Conservation (phyloP, 768 basidiomycete genomes). For the Russula olivacea region DNA sequence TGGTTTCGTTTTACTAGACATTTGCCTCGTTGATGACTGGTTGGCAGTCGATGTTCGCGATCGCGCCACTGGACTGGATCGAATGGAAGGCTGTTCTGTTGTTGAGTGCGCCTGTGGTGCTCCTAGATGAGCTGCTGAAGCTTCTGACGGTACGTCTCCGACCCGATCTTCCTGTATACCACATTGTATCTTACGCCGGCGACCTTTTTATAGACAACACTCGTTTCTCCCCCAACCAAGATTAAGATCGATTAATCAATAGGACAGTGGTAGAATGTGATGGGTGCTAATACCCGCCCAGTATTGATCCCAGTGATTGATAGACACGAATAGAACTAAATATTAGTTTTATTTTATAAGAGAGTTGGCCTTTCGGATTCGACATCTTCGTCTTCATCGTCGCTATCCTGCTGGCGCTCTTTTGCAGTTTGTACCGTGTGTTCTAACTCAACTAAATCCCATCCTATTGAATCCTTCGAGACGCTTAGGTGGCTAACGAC, state of each 20-base stretch:
- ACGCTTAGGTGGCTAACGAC: constrained; percentile 39
- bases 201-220: constrained; percentile 39
- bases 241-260: constrained; percentile 40
- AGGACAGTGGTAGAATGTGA: not conserved
- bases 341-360: not conserved
- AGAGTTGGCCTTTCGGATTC: constrained; percentile 6
- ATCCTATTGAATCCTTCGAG: constrained; percentile 53
- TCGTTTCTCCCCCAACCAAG: constrained; percentile 52
- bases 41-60: constrained; percentile 73
- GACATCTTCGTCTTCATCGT: constrained; percentile 39
- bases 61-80: constrained; percentile 86
- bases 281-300: not conserved
- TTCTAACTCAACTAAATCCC: constrained; percentile 69
- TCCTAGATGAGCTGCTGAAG: constrained; percentile 90
- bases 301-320: not conserved
- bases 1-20: constrained; percentile 19
- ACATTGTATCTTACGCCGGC: not conserved
- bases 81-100: constrained; percentile 94
- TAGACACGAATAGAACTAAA: not conserved
- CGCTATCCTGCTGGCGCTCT: constrained; percentile 54
- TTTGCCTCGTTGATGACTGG: constrained; percentile 1
- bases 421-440: constrained; percentile 39
- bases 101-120: constrained; percentile 80
- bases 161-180: not conserved
- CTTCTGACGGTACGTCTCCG: constrained; percentile 56